phyloP scores from a whole-genome alignment of 139 green algal species.

The Volvox africanus region DNA sequence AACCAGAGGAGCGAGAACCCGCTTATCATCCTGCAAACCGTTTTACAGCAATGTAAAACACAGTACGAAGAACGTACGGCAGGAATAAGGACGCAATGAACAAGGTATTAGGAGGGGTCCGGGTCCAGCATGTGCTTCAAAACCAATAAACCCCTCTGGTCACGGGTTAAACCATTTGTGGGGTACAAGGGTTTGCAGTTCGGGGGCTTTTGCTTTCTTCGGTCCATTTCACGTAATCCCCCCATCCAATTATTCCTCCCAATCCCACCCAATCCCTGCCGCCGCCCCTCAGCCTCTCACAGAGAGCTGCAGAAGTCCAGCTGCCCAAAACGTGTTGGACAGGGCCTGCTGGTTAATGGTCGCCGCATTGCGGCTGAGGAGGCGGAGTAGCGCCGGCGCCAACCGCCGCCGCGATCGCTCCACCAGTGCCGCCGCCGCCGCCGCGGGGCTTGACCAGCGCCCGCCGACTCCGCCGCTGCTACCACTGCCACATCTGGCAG shows the following conservation, averaged over 20 bases:
- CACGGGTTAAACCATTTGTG: too few species aligned
- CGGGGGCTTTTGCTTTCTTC: too few species aligned
- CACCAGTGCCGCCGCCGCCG: slow-evolving; percentile 14
- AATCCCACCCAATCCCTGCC: background rate
- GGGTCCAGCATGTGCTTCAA: background rate
- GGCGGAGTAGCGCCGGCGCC: background rate
- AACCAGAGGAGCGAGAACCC: background rate
- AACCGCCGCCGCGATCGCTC: background rate
- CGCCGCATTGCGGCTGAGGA: background rate
- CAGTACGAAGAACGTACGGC: background rate
- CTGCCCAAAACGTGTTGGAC: slow-evolving; percentile 5
- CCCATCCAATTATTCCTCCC: background rate
- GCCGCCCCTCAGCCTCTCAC: background rate
- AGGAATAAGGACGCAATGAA: background rate
- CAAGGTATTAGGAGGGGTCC: too few species aligned
- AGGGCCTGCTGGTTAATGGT: background rate
- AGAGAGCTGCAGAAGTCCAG: background rate
- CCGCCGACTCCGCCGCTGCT: too few species aligned
- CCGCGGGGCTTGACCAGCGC: background rate
- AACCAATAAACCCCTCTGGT: too few species aligned
- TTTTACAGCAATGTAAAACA: background rate
- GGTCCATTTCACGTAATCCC: too few species aligned
- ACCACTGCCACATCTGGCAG: background rate
- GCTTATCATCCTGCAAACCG: background rate
- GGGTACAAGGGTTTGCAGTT: too few species aligned